Percentiles rank a stretch among this genome's conserved stretches.
phyloP scores from a whole-genome alignment of 371 early-diverging fungal species.

The Lichtheimia corymbifera region DNA sequence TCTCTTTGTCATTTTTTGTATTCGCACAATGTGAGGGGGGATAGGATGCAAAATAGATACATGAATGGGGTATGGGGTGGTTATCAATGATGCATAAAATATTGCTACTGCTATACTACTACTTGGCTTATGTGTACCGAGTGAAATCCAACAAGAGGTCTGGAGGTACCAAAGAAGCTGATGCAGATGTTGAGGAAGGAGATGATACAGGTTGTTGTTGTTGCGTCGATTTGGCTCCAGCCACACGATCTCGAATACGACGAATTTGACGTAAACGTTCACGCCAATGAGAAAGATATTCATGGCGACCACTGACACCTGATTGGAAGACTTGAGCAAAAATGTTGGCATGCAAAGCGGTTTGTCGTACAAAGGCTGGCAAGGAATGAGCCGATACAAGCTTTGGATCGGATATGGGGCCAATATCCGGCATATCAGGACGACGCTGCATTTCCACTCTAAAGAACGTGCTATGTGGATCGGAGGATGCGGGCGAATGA shows the following conservation, averaged over 20 bases:
- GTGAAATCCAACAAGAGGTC: conserved; percentile 7
- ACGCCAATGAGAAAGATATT: conserved; percentile 83
- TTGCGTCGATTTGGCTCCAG: conserved; percentile 2
- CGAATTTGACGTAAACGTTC: conserved; percentile 88
- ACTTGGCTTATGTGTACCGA: conserved; percentile 1
- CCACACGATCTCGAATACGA: conserved; percentile 59
- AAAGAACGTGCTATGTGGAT: conserved; percentile 51
- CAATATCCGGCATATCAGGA: conserved; percentile 82
- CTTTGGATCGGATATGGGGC: conserved; percentile 80
- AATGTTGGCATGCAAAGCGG: conserved; percentile 88
- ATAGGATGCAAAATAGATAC: no score
- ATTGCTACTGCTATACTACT: no score
- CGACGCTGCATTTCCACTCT: conserved; percentile 72
- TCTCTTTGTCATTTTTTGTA: no score
- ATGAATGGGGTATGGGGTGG: no score
- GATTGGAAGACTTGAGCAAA: conserved; percentile 83
- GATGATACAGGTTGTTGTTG: conserved; percentile 7
- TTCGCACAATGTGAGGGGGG: no score
- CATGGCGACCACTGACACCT: conserved; percentile 51
- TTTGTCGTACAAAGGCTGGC: conserved; percentile 80
- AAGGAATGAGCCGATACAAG: conserved; percentile 79
- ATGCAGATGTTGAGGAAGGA: conserved; percentile 4
- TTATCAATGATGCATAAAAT: no score
- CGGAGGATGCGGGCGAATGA: conserved; percentile 50
- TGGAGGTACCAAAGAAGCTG: conserved; percentile 10